A percentile compares a stretch with the other conserved stretches of the same genome.
Evolutionary conservation across 129 eudicot species (phyloP).

Genomic region (Pittosporum tobira): DNA sequence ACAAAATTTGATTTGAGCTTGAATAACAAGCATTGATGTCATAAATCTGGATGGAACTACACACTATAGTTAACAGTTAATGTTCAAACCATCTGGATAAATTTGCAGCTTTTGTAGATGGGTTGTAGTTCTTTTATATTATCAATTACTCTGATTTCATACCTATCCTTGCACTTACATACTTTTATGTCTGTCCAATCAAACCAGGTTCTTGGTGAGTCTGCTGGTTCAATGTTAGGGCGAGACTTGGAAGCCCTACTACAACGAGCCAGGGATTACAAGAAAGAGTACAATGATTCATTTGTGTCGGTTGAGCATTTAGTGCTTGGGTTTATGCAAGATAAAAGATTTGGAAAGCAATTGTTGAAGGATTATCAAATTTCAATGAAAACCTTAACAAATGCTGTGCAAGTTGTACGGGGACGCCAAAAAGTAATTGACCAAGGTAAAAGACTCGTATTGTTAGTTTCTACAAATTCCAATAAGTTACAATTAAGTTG

Average conservation of each 20-base stretch:
- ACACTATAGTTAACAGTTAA: too few relatives aligned
- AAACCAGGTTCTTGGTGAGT: constrained; percentile 74
- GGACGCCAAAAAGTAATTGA: constrained; percentile 87
- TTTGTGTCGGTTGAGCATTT: constrained; percentile 95
- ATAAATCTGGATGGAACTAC: too few relatives aligned
- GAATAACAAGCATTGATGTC: neutral
- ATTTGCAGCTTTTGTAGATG: neutral
- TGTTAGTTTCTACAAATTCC: neutral
- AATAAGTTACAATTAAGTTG: neutral
- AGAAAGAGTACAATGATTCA: constrained; percentile 85
- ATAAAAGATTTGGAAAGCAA: constrained; percentile 81
- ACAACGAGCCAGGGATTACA: constrained; percentile 77
- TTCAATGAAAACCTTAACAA: constrained; percentile 46
- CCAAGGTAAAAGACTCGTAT: constrained; percentile 50
- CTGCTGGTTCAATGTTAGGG: constrained; percentile 94
- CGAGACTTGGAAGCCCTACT: constrained; percentile 80
- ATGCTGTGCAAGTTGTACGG: constrained; percentile 70
- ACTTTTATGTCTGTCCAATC: neutral
- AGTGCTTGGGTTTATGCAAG: constrained; percentile 75
- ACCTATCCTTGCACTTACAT: neutral
- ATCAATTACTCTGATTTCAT: neutral
- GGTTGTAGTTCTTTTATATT: neutral
- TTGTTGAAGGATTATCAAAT: constrained; percentile 65
- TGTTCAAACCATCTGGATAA: neutral
- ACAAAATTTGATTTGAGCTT: too few relatives aligned